A percentile compares a stretch with the other conserved stretches of the same genome.
phyloP scores from a whole-genome alignment of 805 yeast species.

The Clavispora fructus region DNA sequence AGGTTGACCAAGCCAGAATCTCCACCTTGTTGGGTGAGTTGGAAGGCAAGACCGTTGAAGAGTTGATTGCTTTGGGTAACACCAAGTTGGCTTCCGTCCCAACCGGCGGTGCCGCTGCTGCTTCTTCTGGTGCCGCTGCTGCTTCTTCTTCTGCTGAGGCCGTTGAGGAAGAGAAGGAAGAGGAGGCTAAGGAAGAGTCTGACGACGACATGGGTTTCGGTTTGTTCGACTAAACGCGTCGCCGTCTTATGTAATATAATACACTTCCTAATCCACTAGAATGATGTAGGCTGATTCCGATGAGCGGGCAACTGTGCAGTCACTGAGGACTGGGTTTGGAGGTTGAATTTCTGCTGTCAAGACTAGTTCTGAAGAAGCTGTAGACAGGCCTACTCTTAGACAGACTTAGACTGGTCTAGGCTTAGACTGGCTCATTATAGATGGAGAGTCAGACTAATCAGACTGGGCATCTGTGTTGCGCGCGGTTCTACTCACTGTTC shows the following conservation, averaged over 20 bases:
- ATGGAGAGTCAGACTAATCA: too few species aligned
- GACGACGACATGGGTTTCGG: slow-evolving; percentile 91
- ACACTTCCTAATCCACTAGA: not conserved
- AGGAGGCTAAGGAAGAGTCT: slow-evolving; percentile 57
- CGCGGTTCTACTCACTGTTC: not conserved
- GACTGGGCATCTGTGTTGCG: not conserved
- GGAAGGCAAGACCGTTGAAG: slow-evolving; percentile 89
- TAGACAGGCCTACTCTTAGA: too few species aligned
- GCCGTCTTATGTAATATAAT: slow-evolving; percentile 1
- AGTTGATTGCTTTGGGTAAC: slow-evolving; percentile 91
- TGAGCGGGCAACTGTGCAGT: too few species aligned
- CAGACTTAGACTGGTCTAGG: too few species aligned
- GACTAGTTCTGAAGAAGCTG: too few species aligned
- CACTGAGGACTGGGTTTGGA: too few species aligned
- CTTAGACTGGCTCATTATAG: too few species aligned
- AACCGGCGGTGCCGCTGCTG: slow-evolving; percentile 94
- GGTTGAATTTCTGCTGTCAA: too few species aligned
- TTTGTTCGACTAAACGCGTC: slow-evolving; percentile 81
- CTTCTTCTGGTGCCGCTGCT: slow-evolving; percentile 67
- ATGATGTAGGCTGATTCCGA: too few species aligned
- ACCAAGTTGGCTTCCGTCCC: slow-evolving; percentile 96
- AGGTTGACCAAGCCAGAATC: slow-evolving; percentile 86
- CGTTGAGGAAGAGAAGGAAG: slow-evolving; percentile 68
- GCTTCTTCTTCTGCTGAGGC: slow-evolving; percentile 67
- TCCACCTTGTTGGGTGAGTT: slow-evolving; percentile 74